Evolutionary conservation across 176 grass and related monocot genomes (phyloP), one percentile per base, ranked within the genome.

Genomic region (Aegilops longissima): DNA sequence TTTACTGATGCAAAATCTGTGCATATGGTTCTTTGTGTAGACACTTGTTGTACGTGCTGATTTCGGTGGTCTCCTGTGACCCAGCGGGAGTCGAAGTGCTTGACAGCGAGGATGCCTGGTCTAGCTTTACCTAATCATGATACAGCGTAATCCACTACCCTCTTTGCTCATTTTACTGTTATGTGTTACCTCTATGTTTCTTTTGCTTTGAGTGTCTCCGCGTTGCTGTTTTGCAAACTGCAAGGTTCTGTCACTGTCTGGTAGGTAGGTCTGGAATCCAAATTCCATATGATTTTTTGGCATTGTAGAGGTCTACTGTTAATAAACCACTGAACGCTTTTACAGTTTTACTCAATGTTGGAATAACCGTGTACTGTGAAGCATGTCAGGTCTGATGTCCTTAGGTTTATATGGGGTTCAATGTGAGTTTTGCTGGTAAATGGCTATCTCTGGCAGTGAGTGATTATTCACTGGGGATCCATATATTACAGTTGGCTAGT

Each of bases 51-150:
- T 33, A 63, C 24, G 77, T 69, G 74, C 66, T 79, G 27, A 86
- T 82, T 85, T 76, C 2, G 70, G 83, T 51, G 49, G 78, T 54
- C 6, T 70, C 51, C 65, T 52, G 72, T 63, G 63, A 88, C 20
- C 38, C 29, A 30, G 64, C n/a, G 16, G 39, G 29, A 82, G 77
- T 39, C 8, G 4, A 70, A 52, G 30, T 70, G n/a, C 36, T 90
- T 24, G 3, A 82, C 63, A 17, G 66, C 61, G 42, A 86, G 79
- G 88, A 98, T 98, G 95, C 90, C 91, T 67, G 90, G 82, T 71
- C 85, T 93, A 84, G 80, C 85, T 84, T 85, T 95, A 76, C 71
- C 87, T 64, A 66, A 90, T 39, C 79, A 86, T 70, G 93, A 80
- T 65, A 27, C 89, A 72, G 90, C 6, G 93, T 95, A 95, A 59